phyloP scores from a whole-genome alignment of 208 protist genomes.

The Trypanosoma grayi region DNA sequence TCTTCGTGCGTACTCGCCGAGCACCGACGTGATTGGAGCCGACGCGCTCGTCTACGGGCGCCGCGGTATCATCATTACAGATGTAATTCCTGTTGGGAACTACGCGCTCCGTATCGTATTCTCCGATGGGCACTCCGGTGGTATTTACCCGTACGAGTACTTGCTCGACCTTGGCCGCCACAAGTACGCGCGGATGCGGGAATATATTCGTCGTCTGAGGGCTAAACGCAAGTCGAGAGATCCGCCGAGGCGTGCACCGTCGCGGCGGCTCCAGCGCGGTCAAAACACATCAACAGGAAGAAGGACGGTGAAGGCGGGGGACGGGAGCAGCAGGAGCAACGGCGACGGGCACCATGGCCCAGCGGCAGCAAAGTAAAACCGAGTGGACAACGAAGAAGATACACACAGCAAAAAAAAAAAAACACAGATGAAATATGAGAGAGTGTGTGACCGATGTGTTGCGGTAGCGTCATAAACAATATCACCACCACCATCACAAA shows the following conservation, averaged over 20 bases:
- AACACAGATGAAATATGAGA: no score
- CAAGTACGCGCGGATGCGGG: conserved; percentile 77
- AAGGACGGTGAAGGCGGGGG: neutral
- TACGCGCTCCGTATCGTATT: conserved; percentile 88
- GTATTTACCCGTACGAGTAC: conserved; percentile 87
- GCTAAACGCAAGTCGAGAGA: conserved; percentile 55
- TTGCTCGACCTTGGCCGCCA: conserved; percentile 61
- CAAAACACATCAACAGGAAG: neutral
- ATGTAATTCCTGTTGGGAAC: conserved; percentile 75
- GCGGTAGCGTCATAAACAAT: no score
- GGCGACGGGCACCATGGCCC: no score
- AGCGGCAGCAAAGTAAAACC: no score
- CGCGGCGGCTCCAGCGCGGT: conserved; percentile 10
- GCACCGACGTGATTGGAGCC: conserved; percentile 63
- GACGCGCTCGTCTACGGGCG: conserved; percentile 76
- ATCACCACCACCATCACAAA: no score
- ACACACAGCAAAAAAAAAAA: no score
- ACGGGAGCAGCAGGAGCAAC: neutral
- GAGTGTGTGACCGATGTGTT: no score
- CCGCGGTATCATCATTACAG: conserved; percentile 68
- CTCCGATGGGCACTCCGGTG: conserved; percentile 77
- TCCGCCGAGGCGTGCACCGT: conserved; percentile 56
- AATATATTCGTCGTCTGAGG: conserved; percentile 65
- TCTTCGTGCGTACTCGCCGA: conserved; percentile 79
- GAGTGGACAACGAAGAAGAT: no score